Percentiles rank a stretch among this genome's conserved stretches.
phyloP scores from a whole-genome alignment of 2,329 filamentous ascomycete genomes.

The Colletotrichum chlorophyti region DNA sequence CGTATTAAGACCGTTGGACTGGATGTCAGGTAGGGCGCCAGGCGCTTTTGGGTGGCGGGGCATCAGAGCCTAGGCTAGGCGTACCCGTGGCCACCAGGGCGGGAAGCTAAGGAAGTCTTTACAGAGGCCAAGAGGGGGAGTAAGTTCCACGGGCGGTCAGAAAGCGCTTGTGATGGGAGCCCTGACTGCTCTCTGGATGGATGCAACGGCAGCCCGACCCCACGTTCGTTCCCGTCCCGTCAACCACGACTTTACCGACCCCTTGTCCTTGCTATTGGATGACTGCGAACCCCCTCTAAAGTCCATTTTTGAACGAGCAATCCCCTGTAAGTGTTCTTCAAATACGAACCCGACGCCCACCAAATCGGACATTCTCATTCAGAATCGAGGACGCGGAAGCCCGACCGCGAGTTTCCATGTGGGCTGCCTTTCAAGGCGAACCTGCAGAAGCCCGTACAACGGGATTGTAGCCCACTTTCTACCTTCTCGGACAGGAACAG shows the following conservation, averaged over 20 bases:
- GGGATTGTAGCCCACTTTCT: not conserved
- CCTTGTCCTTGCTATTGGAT: slow-evolving; percentile 14
- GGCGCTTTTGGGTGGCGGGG: slow-evolving; percentile 28
- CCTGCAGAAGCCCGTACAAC: not conserved
- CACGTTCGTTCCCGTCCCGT: slow-evolving; percentile 16
- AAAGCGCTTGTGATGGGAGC: slow-evolving; percentile 5
- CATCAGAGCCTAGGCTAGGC: slow-evolving; percentile 25
- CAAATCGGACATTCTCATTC: slow-evolving; percentile 4
- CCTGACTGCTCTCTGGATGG: not conserved
- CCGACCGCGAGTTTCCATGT: not conserved
- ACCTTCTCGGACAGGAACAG: too few species aligned
- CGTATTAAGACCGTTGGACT: slow-evolving; percentile 23
- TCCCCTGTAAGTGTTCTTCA: slow-evolving; percentile 6
- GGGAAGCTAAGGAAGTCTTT: too few species aligned
- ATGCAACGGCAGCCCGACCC: slow-evolving; percentile 19
- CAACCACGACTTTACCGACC: not conserved
- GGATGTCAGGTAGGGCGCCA: not conserved
- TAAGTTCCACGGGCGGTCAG: too few species aligned
- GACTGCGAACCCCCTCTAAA: slow-evolving; percentile 5
- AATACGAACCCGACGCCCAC: slow-evolving; percentile 17
- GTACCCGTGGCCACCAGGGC: slow-evolving; percentile 13
- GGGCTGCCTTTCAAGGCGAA: not conserved
- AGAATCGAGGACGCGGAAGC: not conserved
- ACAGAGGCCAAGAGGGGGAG: too few species aligned
- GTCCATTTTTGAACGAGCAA: slow-evolving; percentile 5